Base-by-base conservation (phyloP, 78 protist genomes). In the Emiliania huxleyi region DNA sequence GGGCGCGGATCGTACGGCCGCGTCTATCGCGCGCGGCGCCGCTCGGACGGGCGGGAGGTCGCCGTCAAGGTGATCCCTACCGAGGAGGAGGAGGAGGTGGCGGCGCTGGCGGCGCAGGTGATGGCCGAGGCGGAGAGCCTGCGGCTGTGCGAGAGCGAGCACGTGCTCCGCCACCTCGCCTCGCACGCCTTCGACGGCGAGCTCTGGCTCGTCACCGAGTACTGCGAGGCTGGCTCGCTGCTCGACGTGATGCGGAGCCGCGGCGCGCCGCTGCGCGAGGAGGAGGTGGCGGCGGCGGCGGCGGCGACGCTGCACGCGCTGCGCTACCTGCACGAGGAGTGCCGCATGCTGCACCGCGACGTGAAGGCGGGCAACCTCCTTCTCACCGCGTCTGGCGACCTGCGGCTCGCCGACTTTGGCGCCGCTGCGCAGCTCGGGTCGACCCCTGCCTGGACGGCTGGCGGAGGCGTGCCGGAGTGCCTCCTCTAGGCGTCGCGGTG, bases 341-440 rank as follows among this genome's bases (percentile, higher is more conserved):
- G 6, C 33, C 81, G 45, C 35, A 52, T n/a, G 46, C 35, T 92
- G 40, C 94, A 92, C 83, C 94, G 94, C 15, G 94, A 92, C 73
- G 49, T 92, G 15, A 92, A 92, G 81, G 94, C 94, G 46, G 94
- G 79, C 45, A 92, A 92, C 90, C 1, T 92, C 42, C 79, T 92
- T n/a, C 84, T 92, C 52, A 46, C 23, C 40, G 69, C 38, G 69
- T 8, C 0, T 22, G 94, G 94, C 43, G 69, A 49, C 35, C 35
- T 89, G 25, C 75, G 75, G 71, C 71, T 92, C 40, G 94, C 91
- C 23, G 94, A 92, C 42, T 92, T 92, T 26, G 94, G 94, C 29
- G 94, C 83, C 48, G 85, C 94, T 40, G 73, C 42, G 29, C 48
- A 83, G 40, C 55, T 92, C 46, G 45, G 52, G 5, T 22, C 46